phyloP scores from a whole-genome alignment of 2,329 filamentous ascomycete species.

The Pestalotiopsis sp. region DNA sequence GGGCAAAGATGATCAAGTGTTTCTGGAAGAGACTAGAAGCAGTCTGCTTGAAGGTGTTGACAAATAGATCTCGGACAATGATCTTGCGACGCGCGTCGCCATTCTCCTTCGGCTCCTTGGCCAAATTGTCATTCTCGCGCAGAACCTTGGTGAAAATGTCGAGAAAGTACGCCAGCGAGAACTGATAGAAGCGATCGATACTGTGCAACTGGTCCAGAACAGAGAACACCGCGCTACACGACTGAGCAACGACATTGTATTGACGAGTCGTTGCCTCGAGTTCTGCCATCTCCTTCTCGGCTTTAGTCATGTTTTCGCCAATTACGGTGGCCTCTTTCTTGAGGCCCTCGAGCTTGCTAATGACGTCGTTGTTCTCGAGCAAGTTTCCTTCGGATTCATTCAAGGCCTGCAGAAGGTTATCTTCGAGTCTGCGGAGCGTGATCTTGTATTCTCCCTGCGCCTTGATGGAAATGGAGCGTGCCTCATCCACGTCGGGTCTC shows the following conservation, averaged over 20 bases:
- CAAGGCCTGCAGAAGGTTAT: slow-evolving; percentile 87
- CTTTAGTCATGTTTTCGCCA: slow-evolving; percentile 92
- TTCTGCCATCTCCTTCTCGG: slow-evolving; percentile 96
- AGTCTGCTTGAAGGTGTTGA: slow-evolving; percentile 91
- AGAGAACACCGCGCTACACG: slow-evolving; percentile 96
- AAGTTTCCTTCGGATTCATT: slow-evolving; percentile 98
- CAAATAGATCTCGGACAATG: slow-evolving; percentile 88
- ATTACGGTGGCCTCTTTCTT: slow-evolving; percentile 98
- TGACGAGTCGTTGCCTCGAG: slow-evolving; percentile 94
- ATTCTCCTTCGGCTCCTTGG: slow-evolving; percentile 71
- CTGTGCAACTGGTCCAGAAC: slow-evolving; percentile 96
- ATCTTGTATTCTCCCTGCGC: slow-evolving; percentile 98
- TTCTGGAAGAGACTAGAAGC: slow-evolving; percentile 89
- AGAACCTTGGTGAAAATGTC: slow-evolving; percentile 96
- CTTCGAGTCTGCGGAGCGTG: slow-evolving; percentile 94
- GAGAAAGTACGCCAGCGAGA: slow-evolving; percentile 96
- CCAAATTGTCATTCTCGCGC: slow-evolving; percentile 73
- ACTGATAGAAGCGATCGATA: slow-evolving; percentile 99
- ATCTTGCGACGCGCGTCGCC: slow-evolving; percentile 69
- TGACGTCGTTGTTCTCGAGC: slow-evolving; percentile 96
- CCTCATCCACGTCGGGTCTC: slow-evolving; percentile 93
- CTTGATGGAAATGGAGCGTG: slow-evolving; percentile 96
- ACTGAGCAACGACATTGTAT: slow-evolving; percentile 89
- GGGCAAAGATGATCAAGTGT: slow-evolving; percentile 89
- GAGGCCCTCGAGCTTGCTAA: slow-evolving; percentile 93